A percentile compares a stretch with the other conserved stretches of the same genome.
phyloP scores from a whole-genome alignment of 1,139 yeast genomes.

The Suzukiozyma palmioleophila region DNA sequence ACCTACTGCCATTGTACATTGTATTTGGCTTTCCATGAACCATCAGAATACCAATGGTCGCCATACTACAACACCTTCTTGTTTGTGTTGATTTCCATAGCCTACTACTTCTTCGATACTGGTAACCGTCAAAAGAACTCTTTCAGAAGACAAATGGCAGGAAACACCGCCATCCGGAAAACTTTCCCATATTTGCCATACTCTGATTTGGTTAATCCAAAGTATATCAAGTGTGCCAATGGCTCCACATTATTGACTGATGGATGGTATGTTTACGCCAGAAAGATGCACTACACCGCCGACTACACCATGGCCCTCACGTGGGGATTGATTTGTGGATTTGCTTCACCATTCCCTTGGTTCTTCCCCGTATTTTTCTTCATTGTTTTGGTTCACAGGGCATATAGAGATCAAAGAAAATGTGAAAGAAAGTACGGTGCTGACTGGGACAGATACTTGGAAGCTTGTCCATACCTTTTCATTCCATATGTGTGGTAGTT shows the following conservation, averaged over 20 bases:
- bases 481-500: constrained; percentile 73
- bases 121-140: constrained; percentile 93
- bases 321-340: constrained; percentile 93
- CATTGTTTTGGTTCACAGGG: constrained; percentile 82
- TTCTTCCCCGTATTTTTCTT: constrained; percentile 91
- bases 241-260: constrained; percentile 84
- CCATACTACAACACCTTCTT: constrained; percentile 51
- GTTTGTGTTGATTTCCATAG: constrained; percentile 52
- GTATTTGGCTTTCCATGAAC: constrained; percentile 76
- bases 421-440: constrained; percentile 85
- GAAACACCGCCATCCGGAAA: constrained; percentile 69
- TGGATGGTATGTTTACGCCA: constrained; percentile 91
- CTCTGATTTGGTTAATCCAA: constrained; percentile 77
- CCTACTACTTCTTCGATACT: constrained; percentile 93
- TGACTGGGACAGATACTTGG: constrained; percentile 85
- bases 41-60: constrained; percentile 75
- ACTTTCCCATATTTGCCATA: constrained; percentile 92
- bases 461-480: constrained; percentile 87
- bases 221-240: constrained; percentile 74
- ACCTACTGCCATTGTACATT: constrained; percentile 94
- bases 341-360: constrained; percentile 87
- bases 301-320: constrained; percentile 83
- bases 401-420: constrained; percentile 78
- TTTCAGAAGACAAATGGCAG: constrained; percentile 83
- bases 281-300: constrained; percentile 94